phyloP scores from a whole-genome alignment of 768 basidiomycete species.

The Trametes villosa region DNA sequence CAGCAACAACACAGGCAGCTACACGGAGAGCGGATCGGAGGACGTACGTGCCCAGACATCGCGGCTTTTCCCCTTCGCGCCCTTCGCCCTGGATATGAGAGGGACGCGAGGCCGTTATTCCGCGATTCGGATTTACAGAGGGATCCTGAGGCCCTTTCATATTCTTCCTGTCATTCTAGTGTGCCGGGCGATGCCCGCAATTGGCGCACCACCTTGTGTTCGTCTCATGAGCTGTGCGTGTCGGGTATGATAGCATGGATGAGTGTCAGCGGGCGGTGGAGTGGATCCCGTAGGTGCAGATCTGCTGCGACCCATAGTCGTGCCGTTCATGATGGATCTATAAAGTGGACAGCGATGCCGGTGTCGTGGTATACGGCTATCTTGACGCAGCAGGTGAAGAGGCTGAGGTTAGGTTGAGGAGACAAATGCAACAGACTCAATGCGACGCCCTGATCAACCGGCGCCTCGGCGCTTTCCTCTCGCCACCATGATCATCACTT shows the following conservation, averaged over 20 bases:
- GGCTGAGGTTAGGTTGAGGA: too few relatives aligned
- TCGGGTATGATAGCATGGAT: constrained; percentile 55
- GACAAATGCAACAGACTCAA: constrained; percentile 8
- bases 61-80: constrained; percentile 85
- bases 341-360: constrained; percentile 4
- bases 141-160: constrained; percentile 76
- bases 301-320: constrained; percentile 29
- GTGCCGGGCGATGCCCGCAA: constrained; percentile 28
- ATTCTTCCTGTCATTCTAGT: constrained; percentile 61
- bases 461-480: too few relatives aligned
- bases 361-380: constrained; percentile 1
- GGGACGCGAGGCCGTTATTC: constrained; percentile 87
- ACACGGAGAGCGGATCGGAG: constrained; percentile 27
- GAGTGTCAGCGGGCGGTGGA: constrained; percentile 64
- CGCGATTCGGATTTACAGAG: constrained; percentile 85
- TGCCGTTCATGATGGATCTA: constrained; percentile 28
- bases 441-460: constrained; percentile 1
- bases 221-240: constrained; percentile 38
- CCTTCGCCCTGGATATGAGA: constrained; percentile 89
- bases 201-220: constrained; percentile 27
- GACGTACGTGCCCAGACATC: constrained; percentile 63
- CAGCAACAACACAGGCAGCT: constrained; percentile 41
- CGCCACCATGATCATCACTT: too few relatives aligned
- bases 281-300: constrained; percentile 38
- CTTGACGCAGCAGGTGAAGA: constrained; percentile 19